phyloP scores from a whole-genome alignment of 2,329 filamentous ascomycete species.

The Pezicula neosporulosa region DNA sequence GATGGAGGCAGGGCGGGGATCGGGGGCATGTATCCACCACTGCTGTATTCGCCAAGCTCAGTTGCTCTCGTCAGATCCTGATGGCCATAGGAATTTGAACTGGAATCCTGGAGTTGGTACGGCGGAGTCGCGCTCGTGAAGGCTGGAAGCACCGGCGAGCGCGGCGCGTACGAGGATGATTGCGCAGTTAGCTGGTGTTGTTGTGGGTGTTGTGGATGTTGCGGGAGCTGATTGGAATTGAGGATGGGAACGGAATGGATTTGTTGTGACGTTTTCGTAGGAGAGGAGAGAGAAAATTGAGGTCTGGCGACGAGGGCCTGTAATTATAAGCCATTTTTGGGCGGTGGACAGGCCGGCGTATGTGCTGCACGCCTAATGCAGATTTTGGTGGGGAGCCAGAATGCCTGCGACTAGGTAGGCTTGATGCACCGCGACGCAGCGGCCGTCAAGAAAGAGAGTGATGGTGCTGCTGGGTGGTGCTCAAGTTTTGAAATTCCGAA shows the following conservation, averaged over 20 bases:
- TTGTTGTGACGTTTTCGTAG: slow-evolving; percentile 18
- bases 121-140: slow-evolving; percentile 8
- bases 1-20: slow-evolving; percentile 22
- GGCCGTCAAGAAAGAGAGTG: no score
- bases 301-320: slow-evolving; percentile 30
- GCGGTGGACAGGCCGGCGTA: slow-evolving; percentile 7
- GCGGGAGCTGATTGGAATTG: slow-evolving; percentile 5
- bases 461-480: no score
- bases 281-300: slow-evolving; percentile 23
- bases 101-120: slow-evolving; percentile 5
- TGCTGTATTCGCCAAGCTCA: slow-evolving; percentile 12
- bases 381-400: neutral
- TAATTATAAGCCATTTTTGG: slow-evolving; percentile 26
- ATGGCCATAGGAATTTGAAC: slow-evolving; percentile 7
- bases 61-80: slow-evolving; percentile 2
- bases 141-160: slow-evolving; percentile 21
- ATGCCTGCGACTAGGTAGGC: neutral
- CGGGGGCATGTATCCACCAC: slow-evolving; percentile 22
- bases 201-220: slow-evolving; percentile 4
- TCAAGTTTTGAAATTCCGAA: no score
- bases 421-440: neutral
- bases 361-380: neutral
- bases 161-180: slow-evolving; percentile 19
- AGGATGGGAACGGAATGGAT: slow-evolving; percentile 4
- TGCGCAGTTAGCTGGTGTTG: slow-evolving; percentile 7